Base-by-base conservation (phyloP, 805 yeast genomes). In the Pichia scutulata region DNA sequence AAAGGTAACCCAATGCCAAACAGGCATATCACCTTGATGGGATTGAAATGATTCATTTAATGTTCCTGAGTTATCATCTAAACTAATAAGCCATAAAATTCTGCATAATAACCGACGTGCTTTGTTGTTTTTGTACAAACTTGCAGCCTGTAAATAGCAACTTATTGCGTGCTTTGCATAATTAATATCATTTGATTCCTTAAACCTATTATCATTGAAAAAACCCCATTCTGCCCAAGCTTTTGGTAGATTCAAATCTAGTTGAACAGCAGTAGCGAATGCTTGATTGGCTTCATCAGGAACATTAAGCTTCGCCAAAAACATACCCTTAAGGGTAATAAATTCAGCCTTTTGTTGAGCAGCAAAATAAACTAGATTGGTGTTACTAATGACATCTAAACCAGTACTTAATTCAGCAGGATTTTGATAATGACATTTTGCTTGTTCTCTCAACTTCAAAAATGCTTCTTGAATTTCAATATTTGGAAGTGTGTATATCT, bases 151-250 rank as follows among this genome's bases (percentile, higher is more conserved):
- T 56, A 93, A 73, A 68, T 90, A 95, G 66, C 99, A 93, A 60
- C 95, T 85, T 44, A 93, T 82, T 2, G 99, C 98, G 65, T 90
- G 89, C 55, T 89, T 85, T 19, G 98, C 99, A 67, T 81, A 83
- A 22, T 81, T 78, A 69, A 86, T 81, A 59, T 88, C 95, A 46
- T 73, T 79, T 53, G 83, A 84, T 57, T 89, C 95, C 57, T 87
- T 86, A 65, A 89, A 82, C 41, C 96, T 74, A 26, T 83, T 79
- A 59, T 93, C 99, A 63, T 90, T 90, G 70, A 89, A 93, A 64
- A 83, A 81, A 53, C 99, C 99, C 99, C 99, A 93, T 65, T 95
- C 97, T 4, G 97, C 98, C 99, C 99, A 93, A 0, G 99, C 98
- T 65, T 93, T 92, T 1, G 98, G 96, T 44, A 93, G 69, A 60